phyloP scores from a whole-genome alignment of 306 rosid species.

The Echinosophora koreensis region DNA sequence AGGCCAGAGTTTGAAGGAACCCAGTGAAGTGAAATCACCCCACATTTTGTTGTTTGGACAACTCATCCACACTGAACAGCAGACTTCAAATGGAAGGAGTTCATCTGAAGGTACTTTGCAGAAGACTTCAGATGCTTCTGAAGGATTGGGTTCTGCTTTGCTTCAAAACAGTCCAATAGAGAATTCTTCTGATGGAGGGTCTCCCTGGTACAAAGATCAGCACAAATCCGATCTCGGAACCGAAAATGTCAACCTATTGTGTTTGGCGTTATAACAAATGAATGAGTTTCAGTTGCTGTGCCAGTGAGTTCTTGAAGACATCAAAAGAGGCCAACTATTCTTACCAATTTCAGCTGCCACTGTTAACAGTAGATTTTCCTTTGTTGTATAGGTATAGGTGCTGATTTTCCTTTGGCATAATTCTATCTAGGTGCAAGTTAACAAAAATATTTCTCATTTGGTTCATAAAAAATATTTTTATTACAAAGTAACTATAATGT shows the following conservation, averaged over 20 bases:
- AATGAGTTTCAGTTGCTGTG: constrained; percentile 39
- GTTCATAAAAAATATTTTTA: constrained; percentile 22
- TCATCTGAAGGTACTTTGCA: constrained; percentile 58
- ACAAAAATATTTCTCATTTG: constrained; percentile 54
- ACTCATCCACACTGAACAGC: constrained; percentile 70
- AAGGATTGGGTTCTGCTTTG: constrained; percentile 62
- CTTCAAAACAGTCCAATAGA: constrained; percentile 64
- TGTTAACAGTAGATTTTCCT: constrained; percentile 44
- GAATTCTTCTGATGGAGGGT: constrained; percentile 80
- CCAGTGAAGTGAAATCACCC: constrained; percentile 59
- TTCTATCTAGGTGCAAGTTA: constrained; percentile 59
- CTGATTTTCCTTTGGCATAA: constrained; percentile 41
- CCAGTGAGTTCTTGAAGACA: constrained; percentile 71
- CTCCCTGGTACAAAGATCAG: constrained; percentile 71
- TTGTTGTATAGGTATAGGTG: constrained; percentile 57
- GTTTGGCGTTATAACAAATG: constrained; percentile 57
- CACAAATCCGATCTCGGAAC: constrained; percentile 56
- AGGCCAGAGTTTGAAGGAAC: constrained; percentile 60
- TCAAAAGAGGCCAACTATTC: constrained; percentile 62
- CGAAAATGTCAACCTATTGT: constrained; percentile 58
- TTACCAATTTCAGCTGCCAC: constrained; percentile 47
- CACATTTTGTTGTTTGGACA: constrained; percentile 87
- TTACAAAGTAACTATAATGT: neutral
- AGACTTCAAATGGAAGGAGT: constrained; percentile 55
- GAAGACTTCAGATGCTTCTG: constrained; percentile 65